These are phyloP conservation scores for Ophiobolus disseminans DNA, from an alignment of 2,329 filamentous ascomycete genomes.

Conservation along the genomic window DNA sequence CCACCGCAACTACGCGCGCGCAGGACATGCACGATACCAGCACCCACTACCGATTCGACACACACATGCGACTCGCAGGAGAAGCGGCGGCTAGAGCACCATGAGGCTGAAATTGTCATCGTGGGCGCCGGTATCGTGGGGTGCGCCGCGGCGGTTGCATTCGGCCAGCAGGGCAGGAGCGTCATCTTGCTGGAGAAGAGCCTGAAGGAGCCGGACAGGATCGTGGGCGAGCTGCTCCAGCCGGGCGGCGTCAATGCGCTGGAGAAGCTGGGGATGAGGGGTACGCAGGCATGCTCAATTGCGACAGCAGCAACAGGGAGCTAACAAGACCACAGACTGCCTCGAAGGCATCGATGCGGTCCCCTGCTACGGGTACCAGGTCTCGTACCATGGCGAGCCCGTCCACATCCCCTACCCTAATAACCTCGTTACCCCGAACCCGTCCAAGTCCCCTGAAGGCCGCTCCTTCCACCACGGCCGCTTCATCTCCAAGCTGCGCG, in stretches of 20 bases:
- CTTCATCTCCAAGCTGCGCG: conserved; percentile 83
- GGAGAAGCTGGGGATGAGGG: conserved; percentile 75
- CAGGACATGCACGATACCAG: conserved; percentile 18
- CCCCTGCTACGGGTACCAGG: conserved; percentile 82
- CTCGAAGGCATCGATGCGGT: conserved; percentile 89
- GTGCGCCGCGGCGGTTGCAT: conserved; percentile 81
- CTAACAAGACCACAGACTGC: conserved; percentile 62
- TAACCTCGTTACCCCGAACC: conserved; percentile 54
- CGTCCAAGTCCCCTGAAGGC: conserved; percentile 65
- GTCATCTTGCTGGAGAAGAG: conserved; percentile 89
- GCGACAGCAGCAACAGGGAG: background rate
- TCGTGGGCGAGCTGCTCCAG: conserved; percentile 93
- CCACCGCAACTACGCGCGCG: conserved; percentile 19
- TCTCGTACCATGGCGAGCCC: conserved; percentile 78
- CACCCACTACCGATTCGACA: conserved; percentile 18
- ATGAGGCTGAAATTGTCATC: conserved; percentile 82
- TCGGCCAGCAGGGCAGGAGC: conserved; percentile 88
- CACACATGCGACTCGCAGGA: conserved; percentile 42
- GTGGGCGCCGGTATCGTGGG: conserved; percentile 92
- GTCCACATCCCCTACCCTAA: conserved; percentile 81
- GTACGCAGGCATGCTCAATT: conserved; percentile 23
- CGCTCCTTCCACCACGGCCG: conserved; percentile 91
- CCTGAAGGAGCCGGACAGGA: conserved; percentile 91
- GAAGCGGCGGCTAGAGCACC: conserved; percentile 60
- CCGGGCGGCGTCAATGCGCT: conserved; percentile 87